These are phyloP conservation scores for Tylopilus subfusipes DNA, from an alignment of 768 basidiomycete species.

Conservation along the genomic window DNA sequence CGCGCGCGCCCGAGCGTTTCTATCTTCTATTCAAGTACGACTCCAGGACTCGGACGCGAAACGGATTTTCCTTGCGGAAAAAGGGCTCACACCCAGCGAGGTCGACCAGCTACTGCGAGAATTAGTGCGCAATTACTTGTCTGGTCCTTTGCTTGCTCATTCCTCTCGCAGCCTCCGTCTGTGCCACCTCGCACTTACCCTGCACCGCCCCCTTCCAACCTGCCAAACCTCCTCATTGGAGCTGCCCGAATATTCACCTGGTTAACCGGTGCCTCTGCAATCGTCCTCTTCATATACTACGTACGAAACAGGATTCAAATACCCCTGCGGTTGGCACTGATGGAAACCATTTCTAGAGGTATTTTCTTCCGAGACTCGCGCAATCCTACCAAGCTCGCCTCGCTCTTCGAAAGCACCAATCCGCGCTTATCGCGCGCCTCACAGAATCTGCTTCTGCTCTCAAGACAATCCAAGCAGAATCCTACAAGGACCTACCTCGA, in stretches of 20 bases:
- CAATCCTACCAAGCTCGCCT: slow-evolving; percentile 57
- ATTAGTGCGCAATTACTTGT: slow-evolving; percentile 38
- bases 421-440: slow-evolving; percentile 50
- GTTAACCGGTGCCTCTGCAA: slow-evolving; percentile 62
- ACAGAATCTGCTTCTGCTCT: slow-evolving; percentile 53
- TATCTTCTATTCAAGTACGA: slow-evolving; percentile 61
- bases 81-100: slow-evolving; percentile 62
- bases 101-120: slow-evolving; percentile 57
- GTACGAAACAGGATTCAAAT: slow-evolving; percentile 37
- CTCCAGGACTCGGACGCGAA: slow-evolving; percentile 55
- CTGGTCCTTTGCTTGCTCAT: slow-evolving; percentile 6
- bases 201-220: slow-evolving; percentile 60
- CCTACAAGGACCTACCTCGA: slow-evolving; percentile 55
- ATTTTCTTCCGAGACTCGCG: slow-evolving; percentile 63
- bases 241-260: slow-evolving; percentile 58
- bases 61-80: slow-evolving; percentile 63
- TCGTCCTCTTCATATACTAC: slow-evolving; percentile 60
- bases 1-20: slow-evolving; percentile 57
- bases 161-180: slow-evolving; percentile 35
- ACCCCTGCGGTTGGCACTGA: slow-evolving; percentile 3
- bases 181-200: slow-evolving; percentile 76
- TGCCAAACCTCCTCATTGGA: slow-evolving; percentile 65
- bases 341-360: slow-evolving; percentile 43
- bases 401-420: slow-evolving; percentile 59
- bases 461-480: slow-evolving; percentile 52